A percentile compares a stretch with the other conserved stretches of the same genome.
phyloP scores from a whole-genome alignment of 2,329 filamentous ascomycete genomes.

The Hypoxylon sp. region DNA sequence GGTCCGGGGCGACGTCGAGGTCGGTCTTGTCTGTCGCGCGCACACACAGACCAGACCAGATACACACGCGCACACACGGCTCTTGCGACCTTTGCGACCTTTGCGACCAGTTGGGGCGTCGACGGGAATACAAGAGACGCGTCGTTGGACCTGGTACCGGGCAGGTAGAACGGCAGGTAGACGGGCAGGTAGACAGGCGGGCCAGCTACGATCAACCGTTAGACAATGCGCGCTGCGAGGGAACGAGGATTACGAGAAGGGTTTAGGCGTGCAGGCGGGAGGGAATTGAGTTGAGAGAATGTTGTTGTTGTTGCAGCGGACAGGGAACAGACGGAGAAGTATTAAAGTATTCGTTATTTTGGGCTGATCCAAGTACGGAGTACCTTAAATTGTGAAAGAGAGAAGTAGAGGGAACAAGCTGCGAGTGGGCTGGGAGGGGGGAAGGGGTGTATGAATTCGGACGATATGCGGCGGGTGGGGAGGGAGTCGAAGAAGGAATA shows the following conservation, averaged over 20 bases:
- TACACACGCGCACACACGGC: too few species aligned
- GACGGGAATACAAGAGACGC: constrained; percentile 29
- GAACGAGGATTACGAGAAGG: constrained; percentile 23
- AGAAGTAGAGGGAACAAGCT: constrained; percentile 36
- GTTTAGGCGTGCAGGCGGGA: constrained; percentile 25
- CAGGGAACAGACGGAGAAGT: constrained; percentile 24
- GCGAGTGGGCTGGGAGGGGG: constrained; percentile 30
- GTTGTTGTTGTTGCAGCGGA: constrained; percentile 31
- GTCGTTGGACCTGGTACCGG: constrained; percentile 10
- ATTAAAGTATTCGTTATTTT: constrained; percentile 26
- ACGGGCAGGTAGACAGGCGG: too few species aligned
- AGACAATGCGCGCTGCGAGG: constrained; percentile 11
- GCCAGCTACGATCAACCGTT: constrained; percentile 18
- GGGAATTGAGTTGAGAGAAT: constrained; percentile 6
- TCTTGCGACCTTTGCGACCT: constrained; percentile 4
- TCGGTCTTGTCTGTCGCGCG: constrained; percentile 19
- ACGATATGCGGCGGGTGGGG: constrained; percentile 13
- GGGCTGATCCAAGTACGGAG: constrained; percentile 28
- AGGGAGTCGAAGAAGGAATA: constrained; percentile 11
- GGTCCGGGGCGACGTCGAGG: constrained; percentile 20
- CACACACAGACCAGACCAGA: too few species aligned
- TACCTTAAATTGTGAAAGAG: constrained; percentile 27
- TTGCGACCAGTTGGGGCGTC: not conserved
- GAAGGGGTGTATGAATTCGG: constrained; percentile 21
- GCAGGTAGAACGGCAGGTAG: too few species aligned